Evolutionary conservation across 352 stramenopile species (phyloP).

Genomic region (Peronospora destructor): DNA sequence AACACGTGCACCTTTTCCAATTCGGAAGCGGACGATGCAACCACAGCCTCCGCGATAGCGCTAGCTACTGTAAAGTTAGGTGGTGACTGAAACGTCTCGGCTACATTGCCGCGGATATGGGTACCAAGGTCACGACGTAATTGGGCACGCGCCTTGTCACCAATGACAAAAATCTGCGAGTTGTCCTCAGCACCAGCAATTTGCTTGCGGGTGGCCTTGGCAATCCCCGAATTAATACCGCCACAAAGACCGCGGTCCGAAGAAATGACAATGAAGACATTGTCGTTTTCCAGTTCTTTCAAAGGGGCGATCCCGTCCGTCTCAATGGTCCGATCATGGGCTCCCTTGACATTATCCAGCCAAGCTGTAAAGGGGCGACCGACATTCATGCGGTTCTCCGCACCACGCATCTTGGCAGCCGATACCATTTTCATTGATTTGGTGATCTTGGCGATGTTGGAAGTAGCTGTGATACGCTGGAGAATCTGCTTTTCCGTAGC

Average conservation of each 20-base stretch:
- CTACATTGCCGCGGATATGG: slow-evolving; percentile 69
- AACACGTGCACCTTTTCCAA: slow-evolving; percentile 93
- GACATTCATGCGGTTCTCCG: slow-evolving; percentile 86
- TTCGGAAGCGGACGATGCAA: slow-evolving; percentile 63
- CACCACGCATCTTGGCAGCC: slow-evolving; percentile 97
- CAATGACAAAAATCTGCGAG: slow-evolving; percentile 90
- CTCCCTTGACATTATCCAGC: slow-evolving; percentile 75
- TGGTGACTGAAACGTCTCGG: slow-evolving; percentile 67
- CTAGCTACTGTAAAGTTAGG: slow-evolving; percentile 91
- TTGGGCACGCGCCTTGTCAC: slow-evolving; percentile 94
- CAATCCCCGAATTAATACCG: slow-evolving; percentile 96
- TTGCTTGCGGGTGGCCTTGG: slow-evolving; percentile 84
- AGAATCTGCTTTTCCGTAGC: slow-evolving; percentile 97
- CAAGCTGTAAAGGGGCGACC: slow-evolving; percentile 80
- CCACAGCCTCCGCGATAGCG: slow-evolving; percentile 85
- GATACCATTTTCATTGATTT: slow-evolving; percentile 99
- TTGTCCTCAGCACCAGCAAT: slow-evolving; percentile 62
- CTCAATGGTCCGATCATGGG: slow-evolving; percentile 77
- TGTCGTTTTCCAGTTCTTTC: slow-evolving; percentile 83
- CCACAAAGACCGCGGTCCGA: slow-evolving; percentile 98
- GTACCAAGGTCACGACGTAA: slow-evolving; percentile 78
- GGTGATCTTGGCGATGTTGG: slow-evolving; percentile 99
- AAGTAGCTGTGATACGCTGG: slow-evolving; percentile 96
- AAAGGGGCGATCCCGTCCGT: slow-evolving; percentile 75
- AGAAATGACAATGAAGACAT: slow-evolving; percentile 92